A percentile compares a stretch with the other conserved stretches of the same genome.
phyloP scores from a whole-genome alignment of 2,329 filamentous ascomycete genomes.

The Aquanectria penicillioides region DNA sequence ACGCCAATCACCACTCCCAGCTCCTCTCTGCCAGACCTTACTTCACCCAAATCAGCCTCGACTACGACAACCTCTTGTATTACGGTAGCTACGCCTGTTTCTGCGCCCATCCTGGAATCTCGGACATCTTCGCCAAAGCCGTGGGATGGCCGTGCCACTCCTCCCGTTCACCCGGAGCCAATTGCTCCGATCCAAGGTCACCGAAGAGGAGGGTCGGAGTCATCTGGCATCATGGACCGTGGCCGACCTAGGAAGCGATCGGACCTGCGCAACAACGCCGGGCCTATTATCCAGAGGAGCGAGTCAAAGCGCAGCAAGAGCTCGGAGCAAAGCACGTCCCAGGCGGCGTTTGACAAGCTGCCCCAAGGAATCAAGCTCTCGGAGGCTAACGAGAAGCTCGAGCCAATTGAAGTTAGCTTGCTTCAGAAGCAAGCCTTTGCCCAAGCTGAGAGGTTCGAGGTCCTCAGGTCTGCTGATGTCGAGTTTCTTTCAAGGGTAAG shows the following conservation, averaged over 20 bases:
- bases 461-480: conserved; percentile 70
- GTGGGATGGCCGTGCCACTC: conserved; percentile 51
- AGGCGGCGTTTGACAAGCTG: conserved; percentile 67
- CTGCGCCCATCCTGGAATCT: conserved; percentile 56
- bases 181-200: conserved; percentile 47
- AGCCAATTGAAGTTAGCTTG: conserved; percentile 57
- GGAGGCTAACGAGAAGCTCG: conserved; percentile 62
- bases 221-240: conserved; percentile 68
- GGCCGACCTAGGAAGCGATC: conserved; percentile 67
- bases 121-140: conserved; percentile 54
- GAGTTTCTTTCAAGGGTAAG: conserved; percentile 71
- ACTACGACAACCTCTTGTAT: conserved; percentile 49
- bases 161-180: conserved; percentile 38
- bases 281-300: conserved; percentile 48
- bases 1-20: conserved; percentile 51
- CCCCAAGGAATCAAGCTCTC: conserved; percentile 65
- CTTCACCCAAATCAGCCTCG: conserved; percentile 56
- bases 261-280: conserved; percentile 53
- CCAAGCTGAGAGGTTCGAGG: conserved; percentile 71
- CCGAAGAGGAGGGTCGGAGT: conserved; percentile 65
- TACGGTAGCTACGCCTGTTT: conserved; percentile 60
- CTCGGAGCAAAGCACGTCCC: conserved; percentile 53
- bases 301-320: conserved; percentile 58
- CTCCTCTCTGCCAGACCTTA: conserved; percentile 50
- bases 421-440: conserved; percentile 70